Conservation (phyloP, 768 basidiomycete species). For the Nidula microcarpa region DNA sequence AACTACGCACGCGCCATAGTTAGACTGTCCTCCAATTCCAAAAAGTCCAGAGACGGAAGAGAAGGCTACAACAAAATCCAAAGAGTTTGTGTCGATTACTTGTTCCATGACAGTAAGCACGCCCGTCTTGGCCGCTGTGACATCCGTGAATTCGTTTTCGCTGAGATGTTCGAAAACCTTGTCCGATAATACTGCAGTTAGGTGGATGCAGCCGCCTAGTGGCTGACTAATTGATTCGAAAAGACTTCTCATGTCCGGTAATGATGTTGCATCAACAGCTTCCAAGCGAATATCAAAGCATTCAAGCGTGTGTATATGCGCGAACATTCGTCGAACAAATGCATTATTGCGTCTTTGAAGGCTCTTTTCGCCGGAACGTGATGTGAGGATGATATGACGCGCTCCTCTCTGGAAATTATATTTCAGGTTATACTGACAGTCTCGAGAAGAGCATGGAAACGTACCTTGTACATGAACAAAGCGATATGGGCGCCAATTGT, state of each 20-base stretch:
- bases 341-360: conserved; percentile 17
- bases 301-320: conserved; percentile 18
- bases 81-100: conserved; percentile 15
- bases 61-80: conserved; percentile 32
- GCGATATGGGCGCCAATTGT: conserved; percentile 32
- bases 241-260: conserved; percentile 11
- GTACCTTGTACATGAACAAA: conserved; percentile 37
- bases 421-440: neutral
- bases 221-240: conserved; percentile 14
- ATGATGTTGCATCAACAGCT: conserved; percentile 23
- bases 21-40: conserved; percentile 34
- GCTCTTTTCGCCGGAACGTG: conserved; percentile 24
- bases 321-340: conserved; percentile 18
- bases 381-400: conserved; percentile 29
- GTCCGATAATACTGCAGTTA: conserved; percentile 26
- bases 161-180: conserved; percentile 23
- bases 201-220: conserved; percentile 27
- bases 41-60: conserved; percentile 29
- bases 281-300: conserved; percentile 25
- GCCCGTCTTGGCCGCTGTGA: conserved; percentile 22
- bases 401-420: conserved; percentile 30
- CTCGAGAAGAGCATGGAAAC: conserved; percentile 3
- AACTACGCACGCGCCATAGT: conserved; percentile 32
- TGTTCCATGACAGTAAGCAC: conserved; percentile 20
- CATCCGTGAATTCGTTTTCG: conserved; percentile 18